Evolutionary conservation across 2,329 filamentous ascomycete species (phyloP), one percentile per base, ranked within the genome.

Genomic region (Davidsoniella neocaledoniae): DNA sequence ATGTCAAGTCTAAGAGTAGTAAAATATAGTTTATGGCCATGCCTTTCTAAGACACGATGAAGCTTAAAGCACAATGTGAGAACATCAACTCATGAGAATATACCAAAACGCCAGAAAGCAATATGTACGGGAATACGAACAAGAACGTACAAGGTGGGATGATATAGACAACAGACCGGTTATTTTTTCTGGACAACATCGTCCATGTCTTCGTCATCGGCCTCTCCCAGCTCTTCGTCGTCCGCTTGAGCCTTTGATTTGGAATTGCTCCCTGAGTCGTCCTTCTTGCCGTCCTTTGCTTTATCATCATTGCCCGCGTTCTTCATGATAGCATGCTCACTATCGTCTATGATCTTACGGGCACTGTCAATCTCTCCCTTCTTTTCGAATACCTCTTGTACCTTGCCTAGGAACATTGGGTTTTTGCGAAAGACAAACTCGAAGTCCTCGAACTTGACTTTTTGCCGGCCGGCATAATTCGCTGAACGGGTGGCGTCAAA

Each of bases 391-490:
- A 94, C 77, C 67, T 94, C 87, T 62, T 86, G 79, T 49, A 96
- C 87, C 59, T 90, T 80, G 45, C 91, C 91, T 41, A 96, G 71
- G 62, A 94, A 93, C 53, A 76, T 71, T 7, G 84, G 81, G 60
- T 96, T 93, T 55, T 83, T 78, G 29, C 91, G 77, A 57, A 96
- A 77, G 38, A 87, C 86, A 65, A 94, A 98, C 60, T 93, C 87
- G 68, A 98, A 94, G 65, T 98, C 91, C 60, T 95, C 90, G 59
- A 94, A 85, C 64, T 98, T 98, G 67, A 98, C 87, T 68, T 98
- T 98, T 59, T 94, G 86, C 2, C 91, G 83, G 0, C 87, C 83
- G 2, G 84, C 80, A 64, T 94, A 86, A 63, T 85, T 80, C 0
- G 91, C 91, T 48, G 82, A 81, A 42, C 85, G 79, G 4, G 87